Base-by-base conservation (phyloP, 148 eudicot species). In the Cornus suecica region DNA sequence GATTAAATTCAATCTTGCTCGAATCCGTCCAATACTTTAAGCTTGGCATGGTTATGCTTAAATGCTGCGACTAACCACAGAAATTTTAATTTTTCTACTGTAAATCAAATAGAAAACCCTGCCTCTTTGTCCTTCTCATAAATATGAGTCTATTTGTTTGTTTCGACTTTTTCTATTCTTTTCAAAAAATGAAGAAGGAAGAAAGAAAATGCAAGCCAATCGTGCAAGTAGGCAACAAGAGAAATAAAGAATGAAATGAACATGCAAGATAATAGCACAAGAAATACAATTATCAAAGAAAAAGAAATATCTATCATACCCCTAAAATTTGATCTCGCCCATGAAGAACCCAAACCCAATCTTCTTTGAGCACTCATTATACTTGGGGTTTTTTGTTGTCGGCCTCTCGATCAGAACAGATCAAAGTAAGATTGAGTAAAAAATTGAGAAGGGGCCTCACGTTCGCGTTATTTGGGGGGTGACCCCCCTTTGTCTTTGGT, bases 301-400 rank as follows among this genome's bases (percentile, higher is more conserved):
- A 56, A 56, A 56, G 62, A 58, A 52, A 52, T 9, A 52, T 58
- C 20, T n/a, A 58, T 1, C 74, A 68, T 60, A 76, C 79, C 58
- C 45, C 29, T 61, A 13, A 9, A 6, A 62, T 11, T 63, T 42
- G 68, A 45, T 18, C 41, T 30, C 24, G 10, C 61, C 14, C 37
- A 70, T 4, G 32, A 31, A 76, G 18, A n/a, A 24, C 42, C 69
- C 74, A 48, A 37, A 61, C 27, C 66, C 61, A 23, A 41, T 48
- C 20, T 27, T 54, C 73, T 13, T 26, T 22, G 68, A 61, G 42
- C 68, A 23, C 62, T 60, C 79, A 71, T 58, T 20, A 58, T 71
- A 16, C 27, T 56, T 9, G 10, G 58, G 54, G 26, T 31, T 56
- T 68, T 52, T 75, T 9, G 56, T 48, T 3, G 29, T 32, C 42